Evolutionary conservation across 2,329 filamentous ascomycete genomes (phyloP).

Genomic region (Canariomyces notabilis): DNA sequence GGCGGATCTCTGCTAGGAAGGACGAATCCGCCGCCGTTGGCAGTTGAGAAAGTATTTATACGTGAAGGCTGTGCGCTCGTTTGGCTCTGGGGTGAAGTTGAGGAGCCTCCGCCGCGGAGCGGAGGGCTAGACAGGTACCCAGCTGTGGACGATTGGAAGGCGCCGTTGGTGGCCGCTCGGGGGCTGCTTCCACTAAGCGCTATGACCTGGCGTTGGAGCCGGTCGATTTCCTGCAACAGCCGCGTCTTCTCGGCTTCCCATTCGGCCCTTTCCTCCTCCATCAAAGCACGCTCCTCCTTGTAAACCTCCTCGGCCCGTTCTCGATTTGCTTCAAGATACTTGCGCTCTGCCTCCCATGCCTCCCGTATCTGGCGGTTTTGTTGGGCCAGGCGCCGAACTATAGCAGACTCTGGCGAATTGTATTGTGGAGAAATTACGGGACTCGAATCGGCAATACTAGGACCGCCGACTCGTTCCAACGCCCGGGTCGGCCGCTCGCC

Average conservation of each 20-base stretch:
- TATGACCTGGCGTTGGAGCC: constrained; percentile 36
- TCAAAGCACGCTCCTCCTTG: constrained; percentile 48
- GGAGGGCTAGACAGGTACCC: background rate
- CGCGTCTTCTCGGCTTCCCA: constrained; percentile 43
- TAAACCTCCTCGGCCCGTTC: constrained; percentile 52
- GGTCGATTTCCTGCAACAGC: constrained; percentile 38
- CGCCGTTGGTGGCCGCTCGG: constrained; percentile 12
- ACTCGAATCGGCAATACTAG: constrained; percentile 7
- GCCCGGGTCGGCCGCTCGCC: background rate
- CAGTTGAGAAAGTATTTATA: constrained; percentile 2
- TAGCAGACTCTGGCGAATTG: constrained; percentile 28
- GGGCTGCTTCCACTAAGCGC: constrained; percentile 6
- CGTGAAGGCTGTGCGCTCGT: constrained; percentile 24
- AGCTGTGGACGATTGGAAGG: constrained; percentile 18
- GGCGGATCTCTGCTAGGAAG: constrained; percentile 1
- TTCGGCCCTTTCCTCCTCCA: constrained; percentile 45
- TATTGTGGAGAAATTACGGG: constrained; percentile 25
- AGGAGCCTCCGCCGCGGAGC: constrained; percentile 18
- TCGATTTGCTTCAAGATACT: constrained; percentile 49
- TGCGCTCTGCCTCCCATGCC: constrained; percentile 50
- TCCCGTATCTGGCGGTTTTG: constrained; percentile 42
- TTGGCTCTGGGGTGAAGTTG: constrained; percentile 22
- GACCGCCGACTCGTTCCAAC: background rate
- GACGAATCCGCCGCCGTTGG: background rate
- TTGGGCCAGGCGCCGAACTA: constrained; percentile 38